These are phyloP conservation scores for Ambrosiella xylebori DNA, from an alignment of 2,329 filamentous ascomycete species.

Conservation along the genomic window DNA sequence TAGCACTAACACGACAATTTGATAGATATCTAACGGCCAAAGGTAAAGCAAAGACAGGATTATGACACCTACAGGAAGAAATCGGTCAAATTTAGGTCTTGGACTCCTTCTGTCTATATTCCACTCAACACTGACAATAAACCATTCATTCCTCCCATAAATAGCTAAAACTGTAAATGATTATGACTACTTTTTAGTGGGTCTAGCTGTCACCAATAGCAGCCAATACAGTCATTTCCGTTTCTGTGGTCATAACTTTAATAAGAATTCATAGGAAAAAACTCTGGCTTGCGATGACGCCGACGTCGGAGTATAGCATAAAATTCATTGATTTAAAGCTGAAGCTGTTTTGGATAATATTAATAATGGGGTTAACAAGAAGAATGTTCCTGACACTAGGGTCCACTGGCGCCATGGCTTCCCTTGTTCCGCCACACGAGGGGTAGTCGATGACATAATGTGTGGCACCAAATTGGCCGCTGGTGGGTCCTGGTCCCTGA, in stretches of 20 bases:
- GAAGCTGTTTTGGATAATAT: background rate
- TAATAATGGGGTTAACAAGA: background rate
- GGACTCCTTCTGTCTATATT: background rate
- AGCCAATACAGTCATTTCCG: background rate
- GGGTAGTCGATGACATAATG: slow-evolving; percentile 8
- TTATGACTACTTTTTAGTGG: slow-evolving; percentile 4
- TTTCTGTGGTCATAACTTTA: background rate
- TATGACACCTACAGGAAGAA: background rate
- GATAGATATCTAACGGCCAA: background rate
- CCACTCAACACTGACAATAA: background rate
- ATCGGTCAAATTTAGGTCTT: background rate
- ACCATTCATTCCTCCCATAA: slow-evolving; percentile 3
- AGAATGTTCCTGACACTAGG: background rate
- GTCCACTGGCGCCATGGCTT: background rate
- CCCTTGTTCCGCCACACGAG: background rate
- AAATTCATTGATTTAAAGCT: background rate
- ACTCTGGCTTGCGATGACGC: background rate
- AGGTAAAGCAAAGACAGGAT: background rate
- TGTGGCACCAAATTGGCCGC: background rate
- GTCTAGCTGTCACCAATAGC: background rate
- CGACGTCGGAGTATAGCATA: slow-evolving; percentile 7
- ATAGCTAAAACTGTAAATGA: slow-evolving; percentile 9
- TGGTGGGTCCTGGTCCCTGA: slow-evolving; percentile 2
- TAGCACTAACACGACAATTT: background rate
- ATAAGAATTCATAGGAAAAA: background rate